These are phyloP conservation scores for Pseudogymnoascus sp. DNA, from an alignment of 2,329 filamentous ascomycete genomes.

Conservation along the genomic window DNA sequence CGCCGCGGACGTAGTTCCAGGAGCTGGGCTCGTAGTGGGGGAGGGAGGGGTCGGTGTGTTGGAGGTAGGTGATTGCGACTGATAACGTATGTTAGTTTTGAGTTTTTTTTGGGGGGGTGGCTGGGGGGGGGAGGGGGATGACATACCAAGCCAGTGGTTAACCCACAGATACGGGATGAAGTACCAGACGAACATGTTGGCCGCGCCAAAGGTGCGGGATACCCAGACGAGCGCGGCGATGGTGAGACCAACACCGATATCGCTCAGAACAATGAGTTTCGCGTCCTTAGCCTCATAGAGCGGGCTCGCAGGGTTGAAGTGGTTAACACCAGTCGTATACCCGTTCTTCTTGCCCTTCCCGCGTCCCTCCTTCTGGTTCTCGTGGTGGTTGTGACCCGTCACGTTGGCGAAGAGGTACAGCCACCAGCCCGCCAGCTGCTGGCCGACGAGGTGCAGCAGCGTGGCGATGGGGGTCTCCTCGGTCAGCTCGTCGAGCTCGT, in stretches of 20 bases:
- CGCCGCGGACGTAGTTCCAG: constrained; percentile 91
- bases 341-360: constrained; percentile 90
- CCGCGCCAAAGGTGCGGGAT: constrained; percentile 69
- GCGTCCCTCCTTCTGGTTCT: constrained; percentile 84
- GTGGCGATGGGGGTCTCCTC: constrained; percentile 92
- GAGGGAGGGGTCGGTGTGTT: constrained; percentile 91
- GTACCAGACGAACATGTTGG: constrained; percentile 91
- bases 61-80: constrained; percentile 96
- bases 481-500: constrained; percentile 80
- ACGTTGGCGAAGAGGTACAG: constrained; percentile 87
- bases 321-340: constrained; percentile 73
- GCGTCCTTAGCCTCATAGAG: constrained; percentile 89
- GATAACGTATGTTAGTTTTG: constrained; percentile 21
- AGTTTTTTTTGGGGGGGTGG: not conserved
- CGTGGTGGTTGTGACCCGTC: constrained; percentile 92
- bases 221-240: constrained; percentile 54
- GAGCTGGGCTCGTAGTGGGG: constrained; percentile 81
- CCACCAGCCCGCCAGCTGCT: constrained; percentile 91
- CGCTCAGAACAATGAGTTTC: constrained; percentile 76
- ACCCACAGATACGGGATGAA: constrained; percentile 93
- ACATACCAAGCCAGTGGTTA: constrained; percentile 96
- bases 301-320: constrained; percentile 83
- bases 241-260: constrained; percentile 61
- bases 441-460: constrained; percentile 60
- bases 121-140: not conserved